Base-by-base conservation (phyloP, 2,329 filamentous ascomycete species). In the Phialocephala sp. region DNA sequence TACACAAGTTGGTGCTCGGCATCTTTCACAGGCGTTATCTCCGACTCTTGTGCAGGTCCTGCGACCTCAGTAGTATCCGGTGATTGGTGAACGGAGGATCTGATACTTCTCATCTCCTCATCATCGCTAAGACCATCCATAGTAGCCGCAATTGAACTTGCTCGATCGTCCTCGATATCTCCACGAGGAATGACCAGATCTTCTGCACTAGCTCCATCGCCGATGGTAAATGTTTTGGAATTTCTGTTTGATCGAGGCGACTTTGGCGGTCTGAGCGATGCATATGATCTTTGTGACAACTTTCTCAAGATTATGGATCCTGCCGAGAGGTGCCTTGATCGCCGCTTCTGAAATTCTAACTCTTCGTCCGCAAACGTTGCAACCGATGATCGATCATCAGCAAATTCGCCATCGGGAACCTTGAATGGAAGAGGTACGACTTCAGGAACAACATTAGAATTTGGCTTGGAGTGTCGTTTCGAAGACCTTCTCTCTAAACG, bases 291-390 rank as follows among this genome's bases (percentile, higher is more conserved):
- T 27, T 65, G 45, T 4, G 72, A 69, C 69, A 76, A 22, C 50
- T 67, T 68, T 54, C 60, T 41, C 68, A 78, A 27, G 58, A 75
- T 43, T n/a, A 54, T 59, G 78, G 85, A 85, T 58, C 80, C 77
- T 14, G 77, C 78, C 1, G 86, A 87, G 1, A 86, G 74, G 20
- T 82, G 80, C 59, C 83, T 83, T 4, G 80, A 81, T 20, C 83
- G 68, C 3, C 83, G 83, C 12, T 83, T 83, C 35, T 88, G 83
- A 0, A 80, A 82, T n/a, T 83, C 82, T 27, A 82, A 81, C 35
- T 89, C 87, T 37, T 83, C 80, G 64, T 90, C 89, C 18, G 89
- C 89, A 72, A 90, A 84, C 0, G 91, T 91, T 2, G 89, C 91
- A 22, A 91, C 82, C 1, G 91, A 91, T 2, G 89, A 92, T 35